phyloP scores from a whole-genome alignment of 2,329 filamentous ascomycete species.

The Colletotrichum kahawae region DNA sequence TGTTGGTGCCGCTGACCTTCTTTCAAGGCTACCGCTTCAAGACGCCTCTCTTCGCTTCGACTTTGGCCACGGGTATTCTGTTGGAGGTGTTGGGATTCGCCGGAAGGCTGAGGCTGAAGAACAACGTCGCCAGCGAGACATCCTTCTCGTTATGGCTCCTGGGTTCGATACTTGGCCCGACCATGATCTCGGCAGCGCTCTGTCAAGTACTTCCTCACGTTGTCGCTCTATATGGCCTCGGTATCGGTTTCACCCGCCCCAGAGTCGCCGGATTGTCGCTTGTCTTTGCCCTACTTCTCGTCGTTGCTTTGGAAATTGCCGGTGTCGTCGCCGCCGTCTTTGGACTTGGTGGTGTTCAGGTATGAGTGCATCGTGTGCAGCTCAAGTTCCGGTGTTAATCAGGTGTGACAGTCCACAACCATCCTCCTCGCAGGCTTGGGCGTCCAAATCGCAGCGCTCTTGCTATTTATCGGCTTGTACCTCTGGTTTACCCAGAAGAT shows the following conservation, averaged over 20 bases:
- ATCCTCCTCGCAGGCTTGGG: conserved; percentile 50
- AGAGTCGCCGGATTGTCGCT: conserved; percentile 38
- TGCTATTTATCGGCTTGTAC: conserved; percentile 42
- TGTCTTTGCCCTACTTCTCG: conserved; percentile 32
- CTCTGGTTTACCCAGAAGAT: conserved; percentile 46
- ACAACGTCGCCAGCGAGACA: conserved; percentile 33
- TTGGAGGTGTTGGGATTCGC: conserved; percentile 52
- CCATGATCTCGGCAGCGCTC: conserved; percentile 47
- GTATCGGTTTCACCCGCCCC: conserved; percentile 41
- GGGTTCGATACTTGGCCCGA: conserved; percentile 53
- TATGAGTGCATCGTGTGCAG: not conserved
- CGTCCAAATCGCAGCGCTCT: conserved; percentile 46
- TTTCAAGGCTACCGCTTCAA: conserved; percentile 43
- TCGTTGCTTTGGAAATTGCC: conserved; percentile 34
- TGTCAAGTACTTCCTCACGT: conserved; percentile 52
- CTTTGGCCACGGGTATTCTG: conserved; percentile 44
- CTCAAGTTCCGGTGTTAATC: not conserved
- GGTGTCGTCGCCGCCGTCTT: conserved; percentile 39
- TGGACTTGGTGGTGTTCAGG: conserved; percentile 27
- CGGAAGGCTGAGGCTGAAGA: conserved; percentile 48
- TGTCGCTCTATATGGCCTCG: conserved; percentile 50
- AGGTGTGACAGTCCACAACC: conserved; percentile 34
- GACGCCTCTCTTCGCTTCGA: conserved; percentile 44
- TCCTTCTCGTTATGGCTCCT: conserved; percentile 50
- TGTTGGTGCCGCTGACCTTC: conserved; percentile 42